Evolutionary conservation across 768 basidiomycete species (phyloP).

Genomic region (Termitomyces eurrhizus): DNA sequence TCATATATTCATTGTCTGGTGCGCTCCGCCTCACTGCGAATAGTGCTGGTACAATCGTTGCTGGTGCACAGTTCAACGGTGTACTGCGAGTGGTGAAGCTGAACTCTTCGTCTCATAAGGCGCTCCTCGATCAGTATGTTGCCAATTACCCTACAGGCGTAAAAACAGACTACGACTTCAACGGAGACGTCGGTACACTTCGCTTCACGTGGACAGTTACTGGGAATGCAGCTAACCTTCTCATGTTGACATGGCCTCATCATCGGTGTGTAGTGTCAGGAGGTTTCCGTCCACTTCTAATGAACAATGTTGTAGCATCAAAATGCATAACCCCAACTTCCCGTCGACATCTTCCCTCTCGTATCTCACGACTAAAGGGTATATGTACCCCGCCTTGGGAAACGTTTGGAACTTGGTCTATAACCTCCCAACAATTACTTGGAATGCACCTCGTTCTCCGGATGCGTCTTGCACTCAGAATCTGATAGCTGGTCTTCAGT

Average conservation of each 20-base stretch:
- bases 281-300: background rate
- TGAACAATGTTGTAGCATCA: conserved; percentile 8
- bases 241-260: conserved; percentile 32
- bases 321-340: conserved; percentile 24
- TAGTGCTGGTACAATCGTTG: conserved; percentile 20
- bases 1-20: conserved; percentile 29
- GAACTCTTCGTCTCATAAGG: conserved; percentile 23
- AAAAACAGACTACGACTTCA: conserved; percentile 26
- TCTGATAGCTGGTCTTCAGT: conserved; percentile 33
- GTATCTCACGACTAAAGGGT: conserved; percentile 30
- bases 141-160: conserved; percentile 28
- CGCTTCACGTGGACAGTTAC: conserved; percentile 28
- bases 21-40: conserved; percentile 25
- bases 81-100: conserved; percentile 27
- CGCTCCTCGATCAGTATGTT: conserved; percentile 26
- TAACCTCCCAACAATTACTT: conserved; percentile 28
- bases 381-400: conserved; percentile 30
- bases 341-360: conserved; percentile 22
- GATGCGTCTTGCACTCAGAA: conserved; percentile 26
- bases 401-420: conserved; percentile 29
- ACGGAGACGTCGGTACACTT: conserved; percentile 25
- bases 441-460: conserved; percentile 27
- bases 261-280: conserved; percentile 21
- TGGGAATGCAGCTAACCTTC: conserved; percentile 25
- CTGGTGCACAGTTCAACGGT: conserved; percentile 22